Base-by-base conservation (phyloP, 2,329 filamentous ascomycete genomes). In the Claviceps cyperi region DNA sequence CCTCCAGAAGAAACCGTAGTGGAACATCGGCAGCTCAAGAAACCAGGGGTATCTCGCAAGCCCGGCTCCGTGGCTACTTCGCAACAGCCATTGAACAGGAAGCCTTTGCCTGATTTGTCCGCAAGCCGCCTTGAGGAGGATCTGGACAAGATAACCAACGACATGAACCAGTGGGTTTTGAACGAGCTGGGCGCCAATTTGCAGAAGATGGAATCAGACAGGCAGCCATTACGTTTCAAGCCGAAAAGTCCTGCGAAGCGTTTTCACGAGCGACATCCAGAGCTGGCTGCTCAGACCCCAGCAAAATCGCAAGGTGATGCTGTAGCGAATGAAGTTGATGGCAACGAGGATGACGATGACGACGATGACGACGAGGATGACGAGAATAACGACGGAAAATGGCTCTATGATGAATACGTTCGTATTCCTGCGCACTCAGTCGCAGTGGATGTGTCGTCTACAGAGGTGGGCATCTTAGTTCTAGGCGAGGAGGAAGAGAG, bases 381-480 rank as follows among this genome's bases (percentile, higher is more conserved):
- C 14, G 67, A 69, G 22, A 69, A 67, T 15, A 67, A 68, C 22
- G 69, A 67, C 17, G 70, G 71, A 3, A 78, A 82, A 48, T 83
- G 81, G 65, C 69, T 83, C 28, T 74, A 80, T 43, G 80, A 83
- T 52, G 81, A 79, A 40, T 83, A 83, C 57, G 69, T 81, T 48
- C 78, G 80, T 37, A 71, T 83, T 17, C 76, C 78, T 1, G 74
- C 70, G 2, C 70, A 72, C 51, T 68, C 67, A 24, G 65, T 80
- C 51, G 67, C 68, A 15, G 60, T 69, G 9, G 65, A 72, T 14
- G 68, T 77, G 3, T 63, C 66, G 7, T 68, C 72, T 0, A 69
- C 74, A 24, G 73, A 72, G 44, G 70, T 82, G 6, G 77, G 77
- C 11, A 62, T 80, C 37, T 61, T 81, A 48, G 74, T 79, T 6